phyloP scores from a whole-genome alignment of 1,284 basidiomycete species.

The Cutaneotrichosporon daszewskae region DNA sequence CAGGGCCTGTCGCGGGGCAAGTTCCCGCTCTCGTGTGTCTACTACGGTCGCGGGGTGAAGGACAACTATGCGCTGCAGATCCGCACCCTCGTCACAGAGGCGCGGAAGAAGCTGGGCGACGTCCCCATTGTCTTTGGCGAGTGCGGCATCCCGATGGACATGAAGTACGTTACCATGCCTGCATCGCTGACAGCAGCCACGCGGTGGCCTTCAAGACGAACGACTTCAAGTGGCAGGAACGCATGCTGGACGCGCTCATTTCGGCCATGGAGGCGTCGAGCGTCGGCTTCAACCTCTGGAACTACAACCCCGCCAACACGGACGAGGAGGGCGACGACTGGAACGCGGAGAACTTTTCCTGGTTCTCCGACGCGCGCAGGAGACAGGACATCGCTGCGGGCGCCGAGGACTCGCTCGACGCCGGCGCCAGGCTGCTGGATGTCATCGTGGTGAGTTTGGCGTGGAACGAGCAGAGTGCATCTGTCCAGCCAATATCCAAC shows the following conservation, averaged over 20 bases:
- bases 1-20: slow-evolving; percentile 81
- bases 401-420: slow-evolving; percentile 55
- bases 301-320: slow-evolving; percentile 83
- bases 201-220: slow-evolving; percentile 65
- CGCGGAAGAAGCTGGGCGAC: slow-evolving; percentile 64
- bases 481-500: too few species aligned
- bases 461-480: not conserved
- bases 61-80: slow-evolving; percentile 79
- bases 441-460: slow-evolving; percentile 60
- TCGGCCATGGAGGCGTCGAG: slow-evolving; percentile 66
- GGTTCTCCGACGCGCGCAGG: slow-evolving; percentile 61
- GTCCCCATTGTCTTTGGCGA: slow-evolving; percentile 80
- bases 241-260: slow-evolving; percentile 85
- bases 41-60: slow-evolving; percentile 74
- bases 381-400: slow-evolving; percentile 47
- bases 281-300: slow-evolving; percentile 83
- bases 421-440: slow-evolving; percentile 70
- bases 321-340: slow-evolving; percentile 78
- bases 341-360: slow-evolving; percentile 95
- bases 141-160: slow-evolving; percentile 87
- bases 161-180: slow-evolving; percentile 62
- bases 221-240: slow-evolving; percentile 70
- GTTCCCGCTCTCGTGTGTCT: slow-evolving; percentile 70
- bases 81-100: slow-evolving; percentile 65
- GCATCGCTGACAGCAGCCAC: slow-evolving; percentile 50